Conservation (phyloP, 306 rosid genomes). For the Cicer judaicum region DNA sequence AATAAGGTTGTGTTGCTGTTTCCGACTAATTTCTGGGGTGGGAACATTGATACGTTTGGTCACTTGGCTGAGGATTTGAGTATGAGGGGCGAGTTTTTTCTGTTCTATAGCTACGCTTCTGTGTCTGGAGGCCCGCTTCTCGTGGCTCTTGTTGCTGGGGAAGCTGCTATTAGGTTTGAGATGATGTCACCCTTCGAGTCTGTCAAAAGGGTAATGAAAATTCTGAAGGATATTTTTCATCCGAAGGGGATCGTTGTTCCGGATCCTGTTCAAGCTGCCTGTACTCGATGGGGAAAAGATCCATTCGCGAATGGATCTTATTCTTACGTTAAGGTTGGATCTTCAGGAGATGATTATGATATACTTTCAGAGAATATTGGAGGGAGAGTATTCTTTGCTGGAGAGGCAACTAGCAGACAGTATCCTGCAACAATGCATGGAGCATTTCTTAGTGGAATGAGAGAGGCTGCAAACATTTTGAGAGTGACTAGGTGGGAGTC, state of each 20-base stretch:
- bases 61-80: slow-evolving; percentile 83
- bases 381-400: slow-evolving; percentile 85
- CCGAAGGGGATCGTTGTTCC: slow-evolving; percentile 87
- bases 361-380: slow-evolving; percentile 78
- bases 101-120: slow-evolving; percentile 86
- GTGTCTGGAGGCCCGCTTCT: slow-evolving; percentile 92
- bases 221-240: slow-evolving; percentile 68
- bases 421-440: slow-evolving; percentile 98
- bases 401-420: slow-evolving; percentile 88
- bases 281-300: slow-evolving; percentile 94
- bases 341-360: slow-evolving; percentile 89
- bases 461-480: slow-evolving; percentile 89
- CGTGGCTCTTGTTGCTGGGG: slow-evolving; percentile 89
- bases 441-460: slow-evolving; percentile 90
- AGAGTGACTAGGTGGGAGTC: slow-evolving; percentile 72
- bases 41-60: slow-evolving; percentile 85
- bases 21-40: slow-evolving; percentile 93
- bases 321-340: slow-evolving; percentile 89
- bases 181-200: slow-evolving; percentile 89
- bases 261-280: slow-evolving; percentile 74
- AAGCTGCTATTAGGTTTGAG: slow-evolving; percentile 86
- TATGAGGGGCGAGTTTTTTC: slow-evolving; percentile 90
- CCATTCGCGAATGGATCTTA: slow-evolving; percentile 72
- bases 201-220: slow-evolving; percentile 74
- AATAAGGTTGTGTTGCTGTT: slow-evolving; percentile 86